Percentiles rank a stretch among this genome's conserved stretches.
phyloP scores from a whole-genome alignment of 2,329 filamentous ascomycete genomes.

The Diatrype stigma region DNA sequence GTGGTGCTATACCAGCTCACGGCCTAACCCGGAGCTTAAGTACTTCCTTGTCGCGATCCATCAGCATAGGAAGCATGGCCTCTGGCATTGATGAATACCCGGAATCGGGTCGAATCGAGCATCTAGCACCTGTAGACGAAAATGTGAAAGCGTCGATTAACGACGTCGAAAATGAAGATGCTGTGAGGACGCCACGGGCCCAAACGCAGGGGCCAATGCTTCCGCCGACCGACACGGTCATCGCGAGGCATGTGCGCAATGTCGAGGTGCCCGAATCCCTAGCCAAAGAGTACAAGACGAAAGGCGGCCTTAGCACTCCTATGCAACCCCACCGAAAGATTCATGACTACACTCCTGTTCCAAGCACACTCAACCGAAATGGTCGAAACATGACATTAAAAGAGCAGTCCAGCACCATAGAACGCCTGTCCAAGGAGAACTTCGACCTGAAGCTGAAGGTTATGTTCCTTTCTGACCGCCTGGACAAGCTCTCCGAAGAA shows the following conservation, averaged over 20 bases:
- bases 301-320: slow-evolving; percentile 55
- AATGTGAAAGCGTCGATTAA: slow-evolving; percentile 33
- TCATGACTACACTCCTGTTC: slow-evolving; percentile 48
- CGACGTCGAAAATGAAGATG: slow-evolving; percentile 37
- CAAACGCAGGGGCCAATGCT: slow-evolving; percentile 47
- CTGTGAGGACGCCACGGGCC: slow-evolving; percentile 66
- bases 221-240: slow-evolving; percentile 79
- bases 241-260: slow-evolving; percentile 82
- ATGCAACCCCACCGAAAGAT: slow-evolving; percentile 35
- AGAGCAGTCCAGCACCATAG: slow-evolving; percentile 96
- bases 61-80: slow-evolving; percentile 85
- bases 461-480: slow-evolving; percentile 89
- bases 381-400: slow-evolving; percentile 82
- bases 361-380: slow-evolving; percentile 48
- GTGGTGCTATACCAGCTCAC: slow-evolving; percentile 62
- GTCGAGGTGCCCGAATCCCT: slow-evolving; percentile 88
- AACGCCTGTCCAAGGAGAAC: slow-evolving; percentile 94
- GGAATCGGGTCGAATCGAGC: slow-evolving; percentile 40
- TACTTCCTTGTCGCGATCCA: slow-evolving; percentile 64
- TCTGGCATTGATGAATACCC: slow-evolving; percentile 63
- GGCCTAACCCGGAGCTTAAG: slow-evolving; percentile 47
- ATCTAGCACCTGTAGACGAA: slow-evolving; percentile 48
- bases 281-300: slow-evolving; percentile 78
- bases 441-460: slow-evolving; percentile 97
- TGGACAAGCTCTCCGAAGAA: slow-evolving; percentile 92